Base-by-base conservation (phyloP, 2,329 filamentous ascomycete genomes). In the Cordyceps pruinosa region DNA sequence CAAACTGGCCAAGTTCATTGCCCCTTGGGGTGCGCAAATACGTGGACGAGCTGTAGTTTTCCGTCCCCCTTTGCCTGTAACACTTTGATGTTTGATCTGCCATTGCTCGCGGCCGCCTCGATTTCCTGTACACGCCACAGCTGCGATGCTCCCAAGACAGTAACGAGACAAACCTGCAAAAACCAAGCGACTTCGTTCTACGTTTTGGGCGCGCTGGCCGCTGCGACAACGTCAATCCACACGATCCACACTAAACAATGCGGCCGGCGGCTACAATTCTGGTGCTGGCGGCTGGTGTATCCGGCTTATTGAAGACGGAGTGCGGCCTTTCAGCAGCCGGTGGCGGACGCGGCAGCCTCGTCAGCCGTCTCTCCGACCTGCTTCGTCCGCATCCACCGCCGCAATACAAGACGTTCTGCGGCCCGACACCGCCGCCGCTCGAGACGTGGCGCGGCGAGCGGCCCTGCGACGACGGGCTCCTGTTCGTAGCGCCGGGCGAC, bases 401-500 rank as follows among this genome's bases (percentile, higher is more conserved):
- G 7, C 48, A 37, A 19, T 55, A 51, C 39, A 49, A 49, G 50
- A 51, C 56, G 9, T 51, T 46, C 32, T 57, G 57, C 46, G 42
- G 25, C 10, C 25, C 48, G 12, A 51, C 53, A 15, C 49, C 66
- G 15, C 74, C 75, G 47, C 60, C 70, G 64, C 57, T 69, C 32
- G 68, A 69, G 39, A 58, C 70, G 3, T 58, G 70, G 4, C 63
- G 62, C 41, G 64, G 60, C 9, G 63, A 67, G 46, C 51, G 63
- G 32, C 58, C 62, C 59, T 79, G 77, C 64, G 67, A 73, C 53
- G 48, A 69, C 66, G 63, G 72, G 62, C 56, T 65, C 59, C 23
- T 75, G 1, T 68, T 79, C 21, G 61, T 78, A 13, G 68, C 73
- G 41, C 73, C 74, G 1, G 65, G 67, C 9, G 67, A 66, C 2